phyloP scores from a whole-genome alignment of 345 rosid genomes.

The Syzygium oleosum region DNA sequence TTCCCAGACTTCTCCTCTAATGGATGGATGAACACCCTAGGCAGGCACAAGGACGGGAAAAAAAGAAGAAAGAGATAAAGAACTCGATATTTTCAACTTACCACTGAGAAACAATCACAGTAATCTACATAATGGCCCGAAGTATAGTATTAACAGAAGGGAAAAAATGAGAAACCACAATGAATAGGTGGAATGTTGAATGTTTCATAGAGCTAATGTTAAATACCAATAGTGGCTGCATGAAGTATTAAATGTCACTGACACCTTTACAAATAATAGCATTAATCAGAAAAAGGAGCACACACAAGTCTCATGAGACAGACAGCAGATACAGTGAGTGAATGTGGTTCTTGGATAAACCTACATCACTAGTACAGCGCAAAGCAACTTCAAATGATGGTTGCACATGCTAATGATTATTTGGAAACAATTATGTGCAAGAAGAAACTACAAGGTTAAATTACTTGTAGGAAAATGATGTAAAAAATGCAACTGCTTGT shows the following conservation, averaged over 20 bases:
- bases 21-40: slow-evolving; percentile 93
- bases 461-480: background rate
- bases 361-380: background rate
- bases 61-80: background rate
- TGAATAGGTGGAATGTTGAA: background rate
- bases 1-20: slow-evolving; percentile 99
- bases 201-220: background rate
- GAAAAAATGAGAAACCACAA: background rate
- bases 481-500: background rate
- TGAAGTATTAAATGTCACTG: background rate
- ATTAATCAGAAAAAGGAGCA: background rate
- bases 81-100: background rate
- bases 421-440: background rate
- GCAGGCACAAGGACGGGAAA: background rate
- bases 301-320: background rate
- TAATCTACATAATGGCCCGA: background rate
- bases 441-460: background rate
- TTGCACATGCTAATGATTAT: background rate
- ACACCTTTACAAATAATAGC: background rate
- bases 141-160: background rate
- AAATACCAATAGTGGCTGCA: background rate
- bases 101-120: background rate
- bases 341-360: background rate
- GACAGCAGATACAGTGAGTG: background rate
- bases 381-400: background rate